A percentile compares a stretch with the other conserved stretches of the same genome.
phyloP scores from a whole-genome alignment of 106 monocot species.

The Platanthera zijinensis region DNA sequence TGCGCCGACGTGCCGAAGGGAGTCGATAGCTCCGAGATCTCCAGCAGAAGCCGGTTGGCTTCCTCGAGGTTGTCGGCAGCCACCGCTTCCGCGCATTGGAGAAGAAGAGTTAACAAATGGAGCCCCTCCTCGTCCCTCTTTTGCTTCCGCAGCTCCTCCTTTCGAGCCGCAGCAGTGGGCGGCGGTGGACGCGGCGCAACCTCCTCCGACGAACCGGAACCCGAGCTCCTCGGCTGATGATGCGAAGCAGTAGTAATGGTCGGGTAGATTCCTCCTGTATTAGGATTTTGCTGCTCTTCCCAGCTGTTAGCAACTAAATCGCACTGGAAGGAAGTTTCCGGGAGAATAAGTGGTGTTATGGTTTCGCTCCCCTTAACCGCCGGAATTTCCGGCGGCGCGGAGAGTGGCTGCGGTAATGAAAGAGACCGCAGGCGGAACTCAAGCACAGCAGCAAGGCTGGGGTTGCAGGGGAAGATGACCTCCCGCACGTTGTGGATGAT shows the following conservation, averaged over 20 bases:
- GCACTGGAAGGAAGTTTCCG: neutral
- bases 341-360: no score
- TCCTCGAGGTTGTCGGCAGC: constrained; percentile 86
- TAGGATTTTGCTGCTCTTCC: neutral
- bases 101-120: constrained; percentile 81
- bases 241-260: constrained; percentile 3
- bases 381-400: neutral
- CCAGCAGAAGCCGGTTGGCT: constrained; percentile 66
- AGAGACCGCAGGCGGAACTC: constrained; percentile 77
- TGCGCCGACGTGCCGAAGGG: constrained; percentile 93
- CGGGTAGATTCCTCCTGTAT: neutral
- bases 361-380: neutral
- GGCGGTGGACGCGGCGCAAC: constrained; percentile 13
- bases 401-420: neutral
- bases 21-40: constrained; percentile 87
- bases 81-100: constrained; percentile 90
- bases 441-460: constrained; percentile 56
- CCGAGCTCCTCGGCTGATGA: constrained; percentile 8
- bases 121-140: constrained; percentile 85
- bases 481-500: constrained; percentile 81
- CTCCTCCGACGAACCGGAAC: constrained; percentile 29
- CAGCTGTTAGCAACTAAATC: neutral
- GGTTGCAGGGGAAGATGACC: constrained; percentile 89
- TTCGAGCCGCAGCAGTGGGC: constrained; percentile 10
- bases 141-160: constrained; percentile 61